phyloP scores from a whole-genome alignment of 2,329 filamentous ascomycete species.

The Penicillium olsonii region DNA sequence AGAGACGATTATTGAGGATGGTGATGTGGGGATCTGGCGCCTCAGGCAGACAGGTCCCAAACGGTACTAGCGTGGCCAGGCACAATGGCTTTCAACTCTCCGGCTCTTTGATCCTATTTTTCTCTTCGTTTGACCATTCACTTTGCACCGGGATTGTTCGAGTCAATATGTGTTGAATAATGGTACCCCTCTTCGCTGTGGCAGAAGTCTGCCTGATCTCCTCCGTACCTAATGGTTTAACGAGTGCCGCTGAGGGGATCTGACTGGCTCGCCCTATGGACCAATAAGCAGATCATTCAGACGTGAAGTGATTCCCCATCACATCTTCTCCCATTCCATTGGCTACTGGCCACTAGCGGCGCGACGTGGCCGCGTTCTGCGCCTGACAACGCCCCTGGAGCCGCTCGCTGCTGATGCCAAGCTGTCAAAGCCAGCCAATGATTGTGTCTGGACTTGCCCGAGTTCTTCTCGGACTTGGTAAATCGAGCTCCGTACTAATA shows the following conservation, averaged over 20 bases:
- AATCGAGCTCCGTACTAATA: too few relatives aligned
- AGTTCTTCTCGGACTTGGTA: too few relatives aligned
- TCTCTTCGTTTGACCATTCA: not conserved
- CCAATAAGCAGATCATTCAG: conserved; percentile 17
- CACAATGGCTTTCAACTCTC: conserved; percentile 4
- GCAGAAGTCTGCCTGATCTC: not conserved
- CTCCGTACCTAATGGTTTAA: not conserved
- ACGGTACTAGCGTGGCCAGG: conserved; percentile 1
- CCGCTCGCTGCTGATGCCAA: conserved; percentile 24
- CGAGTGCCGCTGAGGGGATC: not conserved
- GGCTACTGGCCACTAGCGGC: conserved; percentile 16
- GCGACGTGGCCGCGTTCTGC: conserved; percentile 13
- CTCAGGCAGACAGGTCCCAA: not conserved
- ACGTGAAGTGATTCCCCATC: conserved; percentile 14
- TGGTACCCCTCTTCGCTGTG: not conserved
- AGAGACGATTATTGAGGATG: conserved; percentile 17
- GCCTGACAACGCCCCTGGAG: conserved; percentile 24
- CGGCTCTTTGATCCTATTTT: not conserved
- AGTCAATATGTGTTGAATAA: too few relatives aligned
- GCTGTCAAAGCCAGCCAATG: conserved; percentile 15
- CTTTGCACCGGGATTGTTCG: too few relatives aligned
- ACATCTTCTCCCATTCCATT: conserved; percentile 22
- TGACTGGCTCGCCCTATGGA: conserved; percentile 3
- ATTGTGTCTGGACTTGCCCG: not conserved
- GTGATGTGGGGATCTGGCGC: conserved; percentile 21